These are phyloP conservation scores for Lizonia empirigonia DNA, from an alignment of 2,329 filamentous ascomycete species.

Conservation along the genomic window DNA sequence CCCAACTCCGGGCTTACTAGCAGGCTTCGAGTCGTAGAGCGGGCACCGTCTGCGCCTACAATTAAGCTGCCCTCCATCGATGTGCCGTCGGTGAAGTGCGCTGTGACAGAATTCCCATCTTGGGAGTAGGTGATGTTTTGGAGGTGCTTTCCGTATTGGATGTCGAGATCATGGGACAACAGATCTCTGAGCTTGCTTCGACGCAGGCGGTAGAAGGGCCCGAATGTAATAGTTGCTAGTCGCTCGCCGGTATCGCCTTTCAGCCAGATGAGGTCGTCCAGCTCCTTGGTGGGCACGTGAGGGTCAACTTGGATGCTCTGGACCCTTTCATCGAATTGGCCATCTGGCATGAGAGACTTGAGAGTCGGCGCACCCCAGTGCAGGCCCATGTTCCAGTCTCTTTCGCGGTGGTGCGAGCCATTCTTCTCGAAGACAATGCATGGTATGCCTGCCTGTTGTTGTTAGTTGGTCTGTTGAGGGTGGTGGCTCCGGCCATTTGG, in stretches of 20 bases:
- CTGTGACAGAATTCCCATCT: slow-evolving; percentile 42
- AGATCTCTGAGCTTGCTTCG: slow-evolving; percentile 44
- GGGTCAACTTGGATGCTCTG: slow-evolving; percentile 61
- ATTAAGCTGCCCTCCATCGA: slow-evolving; percentile 39
- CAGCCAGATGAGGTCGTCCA: slow-evolving; percentile 44
- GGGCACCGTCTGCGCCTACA: slow-evolving; percentile 47
- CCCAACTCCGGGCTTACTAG: slow-evolving; percentile 36
- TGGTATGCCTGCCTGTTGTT: slow-evolving; percentile 37
- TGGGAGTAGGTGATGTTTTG: slow-evolving; percentile 41
- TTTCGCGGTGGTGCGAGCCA: slow-evolving; percentile 50
- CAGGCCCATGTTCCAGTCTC: slow-evolving; percentile 69
- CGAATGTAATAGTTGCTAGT: slow-evolving; percentile 41
- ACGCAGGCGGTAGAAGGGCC: slow-evolving; percentile 45
- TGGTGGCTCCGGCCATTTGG: not conserved
- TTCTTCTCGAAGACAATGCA: slow-evolving; percentile 65
- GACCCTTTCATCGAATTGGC: slow-evolving; percentile 57
- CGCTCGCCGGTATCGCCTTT: slow-evolving; percentile 45
- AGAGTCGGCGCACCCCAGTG: slow-evolving; percentile 65
- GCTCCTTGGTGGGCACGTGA: slow-evolving; percentile 44
- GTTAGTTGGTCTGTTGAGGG: slow-evolving; percentile 11
- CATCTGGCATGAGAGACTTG: slow-evolving; percentile 57
- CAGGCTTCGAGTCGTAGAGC: slow-evolving; percentile 37
- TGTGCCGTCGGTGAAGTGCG: slow-evolving; percentile 44
- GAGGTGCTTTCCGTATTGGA: slow-evolving; percentile 50
- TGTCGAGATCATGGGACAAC: slow-evolving; percentile 36